Evolutionary conservation across 495 filamentous ascomycete genomes (phyloP), one percentile per base, ranked within the genome.

Genomic region (Tirmania nivea): DNA sequence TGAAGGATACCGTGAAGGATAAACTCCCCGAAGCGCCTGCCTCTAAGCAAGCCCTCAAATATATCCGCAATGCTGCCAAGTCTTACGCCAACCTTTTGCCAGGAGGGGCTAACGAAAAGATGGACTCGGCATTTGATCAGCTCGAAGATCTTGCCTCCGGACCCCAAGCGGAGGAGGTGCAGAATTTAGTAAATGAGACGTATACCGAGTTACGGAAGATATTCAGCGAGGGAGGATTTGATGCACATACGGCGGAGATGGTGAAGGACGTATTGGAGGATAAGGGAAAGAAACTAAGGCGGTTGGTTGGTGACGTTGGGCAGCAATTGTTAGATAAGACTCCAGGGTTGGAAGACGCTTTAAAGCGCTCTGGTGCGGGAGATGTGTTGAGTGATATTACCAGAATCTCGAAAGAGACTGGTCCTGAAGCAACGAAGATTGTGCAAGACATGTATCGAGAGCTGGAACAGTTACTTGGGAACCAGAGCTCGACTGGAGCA

Each of bases 391-490:
- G 78, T 35, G 70, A 78, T 62, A 62, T 83, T 47, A 81, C 79
- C 69, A 61, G 77, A 57, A 70, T 80, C 67, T 77, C 75, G 34
- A 71, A 80, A 34, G 61, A 73, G 20, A 77, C 78, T 60, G 80
- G 80, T 0, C 79, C 79, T 0, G 75, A 82, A 58, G 79, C 78
- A 0, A 78, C 79, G 69, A 78, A 81, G 69, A 70, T 80, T 64
- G 70, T 78, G 7, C 75, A 83, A 49, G 68, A 78, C 67, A 80
- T 78, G 9, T 83, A 76, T 72, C 57, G 73, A 14, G 69, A 83
- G 58, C 68, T 81, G 49, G 65, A 64, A 52, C 70, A 75, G 21
- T 72, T 81, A 53, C 50, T 79, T 25, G 67, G 66, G 7, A 78
- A 78, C 8, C 57, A 78, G 19, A 73, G 69, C 35, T 58, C 68